A percentile compares a stretch with the other conserved stretches of the same genome.
These are phyloP conservation scores for Cercospora berteroae DNA, from an alignment of 2,329 filamentous ascomycete species.

Conservation along the genomic window DNA sequence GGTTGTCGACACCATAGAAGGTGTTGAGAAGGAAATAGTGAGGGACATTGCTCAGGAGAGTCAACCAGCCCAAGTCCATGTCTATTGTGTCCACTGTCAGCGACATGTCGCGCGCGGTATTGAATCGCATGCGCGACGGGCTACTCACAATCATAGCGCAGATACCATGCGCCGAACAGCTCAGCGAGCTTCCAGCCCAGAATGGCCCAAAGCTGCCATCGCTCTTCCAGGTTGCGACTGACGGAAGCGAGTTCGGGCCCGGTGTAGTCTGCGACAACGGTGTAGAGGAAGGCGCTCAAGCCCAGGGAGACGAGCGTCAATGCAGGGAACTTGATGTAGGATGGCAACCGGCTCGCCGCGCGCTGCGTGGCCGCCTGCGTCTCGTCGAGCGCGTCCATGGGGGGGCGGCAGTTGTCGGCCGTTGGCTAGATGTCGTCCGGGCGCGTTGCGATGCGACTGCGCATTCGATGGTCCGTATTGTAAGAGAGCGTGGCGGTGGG, in stretches of 20 bases:
- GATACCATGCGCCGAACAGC: conserved; percentile 70
- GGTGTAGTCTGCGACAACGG: conserved; percentile 59
- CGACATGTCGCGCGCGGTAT: neutral
- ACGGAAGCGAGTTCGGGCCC: conserved; percentile 65
- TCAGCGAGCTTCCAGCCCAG: conserved; percentile 61
- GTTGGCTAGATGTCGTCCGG: neutral
- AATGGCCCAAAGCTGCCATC: conserved; percentile 58
- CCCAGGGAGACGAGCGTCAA: conserved; percentile 56
- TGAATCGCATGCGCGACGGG: neutral
- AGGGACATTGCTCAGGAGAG: conserved; percentile 70
- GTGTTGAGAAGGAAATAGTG: conserved; percentile 70
- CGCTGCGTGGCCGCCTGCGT: conserved; percentile 12
- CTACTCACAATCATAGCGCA: conserved; percentile 67
- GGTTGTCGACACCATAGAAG: conserved; percentile 70
- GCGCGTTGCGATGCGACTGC: neutral
- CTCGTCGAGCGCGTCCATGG: conserved; percentile 14
- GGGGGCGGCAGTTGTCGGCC: neutral
- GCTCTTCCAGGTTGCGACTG: conserved; percentile 62
- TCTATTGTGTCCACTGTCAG: conserved; percentile 32
- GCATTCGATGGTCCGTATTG: neutral
- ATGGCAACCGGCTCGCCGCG: conserved; percentile 32
- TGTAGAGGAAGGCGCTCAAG: conserved; percentile 64
- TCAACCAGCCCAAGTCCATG: conserved; percentile 46
- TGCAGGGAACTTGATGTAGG: conserved; percentile 42
- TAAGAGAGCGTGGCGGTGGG: neutral